Evolutionary conservation across 2,329 filamentous ascomycete species (phyloP).

Genomic region (Sarocladium brachiariae): DNA sequence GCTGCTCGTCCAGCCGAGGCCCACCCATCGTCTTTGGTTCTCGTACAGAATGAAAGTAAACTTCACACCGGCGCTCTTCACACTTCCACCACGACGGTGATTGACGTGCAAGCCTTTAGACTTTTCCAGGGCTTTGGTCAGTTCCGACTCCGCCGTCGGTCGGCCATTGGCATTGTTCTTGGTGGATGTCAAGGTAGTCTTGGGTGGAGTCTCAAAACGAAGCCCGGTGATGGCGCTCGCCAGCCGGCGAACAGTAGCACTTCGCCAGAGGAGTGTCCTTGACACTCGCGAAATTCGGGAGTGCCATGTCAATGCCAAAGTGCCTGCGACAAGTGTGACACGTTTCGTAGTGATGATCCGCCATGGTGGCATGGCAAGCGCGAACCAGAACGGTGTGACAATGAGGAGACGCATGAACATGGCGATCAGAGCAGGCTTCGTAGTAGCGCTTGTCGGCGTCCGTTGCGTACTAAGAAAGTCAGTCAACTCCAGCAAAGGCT

Average conservation of each 20-base stretch:
- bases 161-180: slow-evolving; percentile 15
- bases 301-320: slow-evolving; percentile 84
- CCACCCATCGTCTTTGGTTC: slow-evolving; percentile 92
- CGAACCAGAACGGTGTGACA: slow-evolving; percentile 81
- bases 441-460: slow-evolving; percentile 86
- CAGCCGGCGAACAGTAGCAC: slow-evolving; percentile 62
- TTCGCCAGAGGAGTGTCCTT: slow-evolving; percentile 85
- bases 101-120: slow-evolving; percentile 20
- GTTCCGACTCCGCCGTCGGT: slow-evolving; percentile 31
- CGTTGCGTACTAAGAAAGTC: slow-evolving; percentile 90
- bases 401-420: slow-evolving; percentile 85
- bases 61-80: slow-evolving; percentile 71
- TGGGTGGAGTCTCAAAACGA: slow-evolving; percentile 51
- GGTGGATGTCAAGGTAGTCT: slow-evolving; percentile 28
- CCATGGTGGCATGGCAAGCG: slow-evolving; percentile 73
- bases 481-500: slow-evolving; percentile 80
- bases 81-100: slow-evolving; percentile 27
- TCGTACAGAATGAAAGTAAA: slow-evolving; percentile 97
- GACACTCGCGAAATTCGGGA: slow-evolving; percentile 79
- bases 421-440: slow-evolving; percentile 78
- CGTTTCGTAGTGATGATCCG: slow-evolving; percentile 81
- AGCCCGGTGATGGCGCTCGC: slow-evolving; percentile 74
- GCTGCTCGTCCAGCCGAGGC: slow-evolving; percentile 88
- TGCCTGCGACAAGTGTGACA: slow-evolving; percentile 79
- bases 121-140: slow-evolving; percentile 35